Percentiles rank a stretch among this genome's conserved stretches.
These are phyloP conservation scores for Elsinoe batatas DNA, from an alignment of 2,329 filamentous ascomycete species.

Conservation along the genomic window DNA sequence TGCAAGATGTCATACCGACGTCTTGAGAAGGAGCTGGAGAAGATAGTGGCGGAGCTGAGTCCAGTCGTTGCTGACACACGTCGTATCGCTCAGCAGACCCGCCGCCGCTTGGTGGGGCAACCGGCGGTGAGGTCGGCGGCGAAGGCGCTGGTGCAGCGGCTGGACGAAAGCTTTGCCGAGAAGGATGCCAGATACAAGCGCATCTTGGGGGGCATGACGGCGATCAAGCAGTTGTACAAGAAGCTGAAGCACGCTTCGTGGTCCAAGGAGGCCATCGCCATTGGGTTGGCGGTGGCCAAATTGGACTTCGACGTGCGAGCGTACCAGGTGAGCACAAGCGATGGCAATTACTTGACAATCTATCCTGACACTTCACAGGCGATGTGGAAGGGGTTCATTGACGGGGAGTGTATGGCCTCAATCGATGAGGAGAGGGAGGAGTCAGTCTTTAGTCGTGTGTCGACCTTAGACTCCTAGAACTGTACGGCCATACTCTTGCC, in stretches of 20 bases:
- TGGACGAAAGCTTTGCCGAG: not conserved
- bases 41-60: not conserved
- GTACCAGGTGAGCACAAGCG: not conserved
- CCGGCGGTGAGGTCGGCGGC: no score
- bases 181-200: not conserved
- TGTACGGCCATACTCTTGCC: conserved; percentile 28
- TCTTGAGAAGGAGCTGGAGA: not conserved
- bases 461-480: conserved; percentile 20
- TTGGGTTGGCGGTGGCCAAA: not conserved
- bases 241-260: not conserved
- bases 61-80: no score
- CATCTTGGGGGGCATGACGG: not conserved
- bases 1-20: not conserved
- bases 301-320: not conserved
- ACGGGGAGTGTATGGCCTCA: not conserved
- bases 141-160: not conserved
- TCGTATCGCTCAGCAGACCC: no score
- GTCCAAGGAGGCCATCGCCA: not conserved
- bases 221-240: not conserved
- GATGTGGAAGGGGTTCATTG: not conserved
- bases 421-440: not conserved
- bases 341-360: no score
- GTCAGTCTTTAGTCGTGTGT: not conserved
- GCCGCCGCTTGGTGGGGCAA: no score
- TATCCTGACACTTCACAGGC: not conserved